Base-by-base conservation (phyloP, 495 filamentous ascomycete species). In the Trypethelium eluteriae region DNA sequence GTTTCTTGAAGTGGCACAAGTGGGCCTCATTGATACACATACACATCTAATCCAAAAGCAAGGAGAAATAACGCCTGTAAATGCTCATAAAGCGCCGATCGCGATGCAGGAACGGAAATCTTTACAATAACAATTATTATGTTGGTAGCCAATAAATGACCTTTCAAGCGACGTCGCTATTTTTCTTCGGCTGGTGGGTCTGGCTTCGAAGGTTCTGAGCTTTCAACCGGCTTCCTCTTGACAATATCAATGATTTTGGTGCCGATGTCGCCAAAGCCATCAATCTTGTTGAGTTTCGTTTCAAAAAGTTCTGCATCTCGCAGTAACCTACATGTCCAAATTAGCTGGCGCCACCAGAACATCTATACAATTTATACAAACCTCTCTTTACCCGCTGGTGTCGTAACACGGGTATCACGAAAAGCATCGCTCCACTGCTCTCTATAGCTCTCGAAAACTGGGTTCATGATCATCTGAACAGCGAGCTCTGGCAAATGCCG, bases 391-490 rank as follows among this genome's bases (percentile, higher is more conserved):
- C 86, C 91, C 44, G 76, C 76, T 66, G 89, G 87, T 25, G 84
- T 89, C 71, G 78, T 83, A 32, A 93, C 79, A 18, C 79, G 79
- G 39, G 89, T 83, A 62, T 86, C 87, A 53, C 84, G 76, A 71
- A 92, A 90, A 18, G 90, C 88, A 65, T 84, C 86, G 3, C 86
- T 87, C 79, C 93, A 87, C 67, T 94, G 91, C 66, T 89, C 89
- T 69, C 86, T 86, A 74, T 97, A 98, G 74, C 84, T 92, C 62
- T 81, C 83, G 71, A 96, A 96, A 0, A 98, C 92, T 7, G 92
- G 89, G 6, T 82, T 79, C 91, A 98, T 96, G 74, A 98, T 97
- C 79, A 91, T 85, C 50, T 79, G 76, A 0, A 98, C 86, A 0
- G 87, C 88, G 70, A 86, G 83, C 63, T 92, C 90, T 1, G 89